A percentile compares a stretch with the other conserved stretches of the same genome.
These are phyloP conservation scores for Aspergillus ustus DNA, from an alignment of 2,329 filamentous ascomycete species.

Conservation along the genomic window DNA sequence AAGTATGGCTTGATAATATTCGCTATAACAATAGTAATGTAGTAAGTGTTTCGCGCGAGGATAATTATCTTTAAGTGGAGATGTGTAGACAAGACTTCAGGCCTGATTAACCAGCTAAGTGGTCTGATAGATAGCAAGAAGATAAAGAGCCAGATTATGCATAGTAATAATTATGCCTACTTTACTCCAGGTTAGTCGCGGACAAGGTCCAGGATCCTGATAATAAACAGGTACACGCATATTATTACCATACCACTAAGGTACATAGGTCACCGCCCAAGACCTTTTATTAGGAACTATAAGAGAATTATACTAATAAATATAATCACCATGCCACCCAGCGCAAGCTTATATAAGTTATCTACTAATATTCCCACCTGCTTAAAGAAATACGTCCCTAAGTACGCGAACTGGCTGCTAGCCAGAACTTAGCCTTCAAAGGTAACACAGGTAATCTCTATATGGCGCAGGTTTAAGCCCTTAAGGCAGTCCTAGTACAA, in stretches of 20 bases:
- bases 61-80: conserved; percentile 62
- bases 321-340: conserved; percentile 40
- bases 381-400: conserved; percentile 41
- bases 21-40: conserved; percentile 54
- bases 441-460: conserved; percentile 45
- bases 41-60: conserved; percentile 57
- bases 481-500: conserved; percentile 38
- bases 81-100: conserved; percentile 59
- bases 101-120: conserved; percentile 58
- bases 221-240: conserved; percentile 35
- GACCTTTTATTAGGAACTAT: conserved; percentile 50
- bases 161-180: conserved; percentile 47
- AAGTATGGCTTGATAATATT: conserved; percentile 45
- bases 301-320: conserved; percentile 50
- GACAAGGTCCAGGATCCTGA: conserved; percentile 25
- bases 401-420: conserved; percentile 35
- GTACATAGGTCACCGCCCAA: conserved; percentile 48
- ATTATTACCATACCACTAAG: conserved; percentile 37
- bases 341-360: conserved; percentile 50
- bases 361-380: conserved; percentile 54
- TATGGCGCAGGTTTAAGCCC: conserved; percentile 42
- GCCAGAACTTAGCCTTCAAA: conserved; percentile 41
- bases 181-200: conserved; percentile 20
- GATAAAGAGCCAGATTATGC: conserved; percentile 59
- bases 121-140: conserved; percentile 62